A percentile compares a stretch with the other conserved stretches of the same genome.
Evolutionary conservation across 73 alveolate species (phyloP).

Genomic region (Tetrahymena elliotti): DNA sequence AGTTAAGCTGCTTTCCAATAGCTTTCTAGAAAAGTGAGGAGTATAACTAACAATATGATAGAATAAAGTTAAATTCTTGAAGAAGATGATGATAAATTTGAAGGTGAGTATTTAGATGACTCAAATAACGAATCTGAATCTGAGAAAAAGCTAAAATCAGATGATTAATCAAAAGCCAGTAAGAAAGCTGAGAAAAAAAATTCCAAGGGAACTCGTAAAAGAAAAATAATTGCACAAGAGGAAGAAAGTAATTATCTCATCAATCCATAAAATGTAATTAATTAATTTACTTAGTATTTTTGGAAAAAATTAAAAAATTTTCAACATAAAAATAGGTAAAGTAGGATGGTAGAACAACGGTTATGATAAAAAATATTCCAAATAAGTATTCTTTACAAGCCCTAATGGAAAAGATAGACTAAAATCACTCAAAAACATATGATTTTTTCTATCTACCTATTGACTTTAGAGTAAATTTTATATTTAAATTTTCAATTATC

Average conservation of each 20-base stretch:
- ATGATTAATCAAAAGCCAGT: neutral
- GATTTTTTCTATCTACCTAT: constrained; percentile 68
- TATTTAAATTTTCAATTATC: neutral
- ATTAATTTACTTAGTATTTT: neutral
- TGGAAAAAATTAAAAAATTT: neutral
- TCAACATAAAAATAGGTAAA: neutral
- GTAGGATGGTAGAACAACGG: constrained; percentile 75
- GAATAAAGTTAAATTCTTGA: neutral
- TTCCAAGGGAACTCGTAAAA: neutral
- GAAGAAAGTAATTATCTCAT: neutral
- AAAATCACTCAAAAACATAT: constrained; percentile 66
- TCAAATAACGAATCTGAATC: neutral
- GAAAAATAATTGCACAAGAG: neutral
- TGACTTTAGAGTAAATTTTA: constrained; percentile 50
- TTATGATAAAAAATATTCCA: constrained; percentile 97
- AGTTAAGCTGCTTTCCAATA: neutral
- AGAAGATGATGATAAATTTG: neutral
- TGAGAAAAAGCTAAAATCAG: neutral
- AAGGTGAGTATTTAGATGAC: neutral
- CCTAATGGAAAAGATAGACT: constrained; percentile 73
- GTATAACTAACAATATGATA: neutral
- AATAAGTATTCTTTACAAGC: constrained; percentile 80
- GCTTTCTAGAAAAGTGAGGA: neutral
- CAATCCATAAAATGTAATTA: neutral
- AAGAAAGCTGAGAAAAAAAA: neutral